Evolutionary conservation across 78 protist genomes (phyloP), one percentile per base, ranked within the genome.

Genomic region (Dictyostelium citrinum): DNA sequence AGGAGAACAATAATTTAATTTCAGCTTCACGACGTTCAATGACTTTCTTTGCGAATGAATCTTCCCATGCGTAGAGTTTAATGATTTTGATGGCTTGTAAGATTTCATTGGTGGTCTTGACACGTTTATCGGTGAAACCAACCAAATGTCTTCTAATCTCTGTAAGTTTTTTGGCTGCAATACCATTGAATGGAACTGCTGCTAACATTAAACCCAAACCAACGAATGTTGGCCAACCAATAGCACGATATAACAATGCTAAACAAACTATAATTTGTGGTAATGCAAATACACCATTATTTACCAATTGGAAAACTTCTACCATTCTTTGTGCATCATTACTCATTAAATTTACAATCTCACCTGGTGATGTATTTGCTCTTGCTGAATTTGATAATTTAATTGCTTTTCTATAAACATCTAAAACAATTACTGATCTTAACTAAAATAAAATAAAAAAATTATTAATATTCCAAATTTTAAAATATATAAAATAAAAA

Each of bases 61-160:
- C 49, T 51, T 96, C 97, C 99, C 99, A 98, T 20, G 97, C 98
- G 85, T 96, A 97, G 39, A 98, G 83, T 81, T 98, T 98, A 86
- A 98, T 90, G 37, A 96, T 51, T 51, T 96, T 84, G 49, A 97
- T 97, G 11, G 93, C 93, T 35, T 91, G 91, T 29, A 97, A 37
- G 45, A 96, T 72, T 88, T 97, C 98, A 71, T 91, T 96, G 61
- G 94, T 86, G 5, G 81, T 33, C 64, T 96, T 95, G 55, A 96
- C 93, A 70, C 98, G 91, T 14, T 14, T 29, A 77, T 96, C 98
- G 4, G 83, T 96, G 68, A 27, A 83, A 3, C 14, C 51, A 72
- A 82, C 39, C 81, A 90, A 71, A 5, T 81, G 10, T 64, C 93
- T 81, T 33, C 93, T n/a, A 68, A 88, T 78, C 9, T 67, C 93